Percentiles rank a stretch among this genome's conserved stretches.
These are phyloP conservation scores for Diaporthe australafricana DNA, from an alignment of 2,329 filamentous ascomycete species.

Conservation along the genomic window DNA sequence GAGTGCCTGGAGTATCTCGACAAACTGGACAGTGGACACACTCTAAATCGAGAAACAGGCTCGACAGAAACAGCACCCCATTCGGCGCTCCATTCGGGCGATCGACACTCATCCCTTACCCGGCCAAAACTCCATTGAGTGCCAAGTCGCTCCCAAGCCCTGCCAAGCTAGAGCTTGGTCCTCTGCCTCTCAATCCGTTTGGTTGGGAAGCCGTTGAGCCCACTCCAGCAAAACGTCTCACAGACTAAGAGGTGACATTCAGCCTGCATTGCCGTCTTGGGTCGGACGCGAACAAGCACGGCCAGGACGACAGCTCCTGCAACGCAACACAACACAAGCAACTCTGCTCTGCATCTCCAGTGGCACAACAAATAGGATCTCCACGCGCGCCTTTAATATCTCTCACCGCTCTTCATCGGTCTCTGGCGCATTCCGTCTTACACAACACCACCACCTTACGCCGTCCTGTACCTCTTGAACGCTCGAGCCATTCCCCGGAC, in stretches of 20 bases:
- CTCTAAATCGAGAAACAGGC: background rate
- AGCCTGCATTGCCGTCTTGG: slow-evolving; percentile 26
- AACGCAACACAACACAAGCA: slow-evolving; percentile 26
- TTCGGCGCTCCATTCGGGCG: slow-evolving; percentile 21
- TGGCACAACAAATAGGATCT: slow-evolving; percentile 16
- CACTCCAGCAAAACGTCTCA: slow-evolving; percentile 26
- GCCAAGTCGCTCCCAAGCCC: slow-evolving; percentile 29
- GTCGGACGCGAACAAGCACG: background rate
- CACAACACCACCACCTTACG: background rate
- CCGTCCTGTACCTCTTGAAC: background rate
- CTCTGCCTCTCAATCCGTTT: slow-evolving; percentile 10
- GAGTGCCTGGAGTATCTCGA: background rate
- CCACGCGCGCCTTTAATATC: background rate
- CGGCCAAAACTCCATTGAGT: slow-evolving; percentile 20
- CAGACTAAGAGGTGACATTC: slow-evolving; percentile 32
- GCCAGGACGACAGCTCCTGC: slow-evolving; percentile 19
- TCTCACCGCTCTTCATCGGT: slow-evolving; percentile 18
- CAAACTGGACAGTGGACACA: background rate
- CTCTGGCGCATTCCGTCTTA: slow-evolving; percentile 4
- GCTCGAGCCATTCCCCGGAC: background rate
- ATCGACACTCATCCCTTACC: slow-evolving; percentile 28
- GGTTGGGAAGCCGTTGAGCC: slow-evolving; percentile 19
- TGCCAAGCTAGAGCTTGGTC: slow-evolving; percentile 27
- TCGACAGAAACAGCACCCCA: slow-evolving; percentile 17
- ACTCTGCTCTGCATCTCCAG: slow-evolving; percentile 18